Evolutionary conservation across 2,329 filamentous ascomycete genomes (phyloP), one percentile per base, ranked within the genome.

Genomic region (Aspergillus oerlinghausenensis): DNA sequence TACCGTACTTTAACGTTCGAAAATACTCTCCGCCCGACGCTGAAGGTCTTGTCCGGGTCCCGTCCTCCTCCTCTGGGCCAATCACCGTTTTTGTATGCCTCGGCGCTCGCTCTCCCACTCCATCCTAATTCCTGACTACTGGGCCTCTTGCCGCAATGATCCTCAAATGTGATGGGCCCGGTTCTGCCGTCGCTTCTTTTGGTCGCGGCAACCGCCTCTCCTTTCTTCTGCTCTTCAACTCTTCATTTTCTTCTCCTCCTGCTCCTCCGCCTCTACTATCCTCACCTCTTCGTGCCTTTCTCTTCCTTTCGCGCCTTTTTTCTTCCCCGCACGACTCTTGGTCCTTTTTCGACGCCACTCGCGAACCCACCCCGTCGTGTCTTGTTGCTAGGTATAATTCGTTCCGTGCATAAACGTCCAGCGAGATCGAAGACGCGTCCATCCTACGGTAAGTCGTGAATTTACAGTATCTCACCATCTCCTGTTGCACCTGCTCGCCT

Each of bases 41-140:
- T 47, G 65, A 53, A 55, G 38, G 54, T 60, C 57, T 59, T 64
- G 55, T 67, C 55, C 58, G 58, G 52, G 32, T 6, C 32, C 58
- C 54, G 55, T 58, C 65, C 70, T 71, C 72, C 72, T 73, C 70
- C 63, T 69, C 66, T 71, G 63, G 61, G 42, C 72, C 72, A 74
- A 74, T 74, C 67, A 74, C 21, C 50, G 38, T 17, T 32, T 55
- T 59, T 51, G 55, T 49, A 53, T 62, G 57, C 60, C 60, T 60
- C 66, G 66, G 68, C 66, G 65, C 64, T 67, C 61, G 63, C 71
- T 72, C 67, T 73, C 67, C 66, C 66, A 57, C 64, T 47, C 21
- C 43, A 47, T 45, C 21, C 19, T 23, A 19, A 10, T 45, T 45
- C 42, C n/a, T 23, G 21, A 23, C 21, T 45, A 19, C 42, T 45